These are phyloP conservation scores for Rubia tinctorum DNA, from an alignment of 305 asterid genomes.

Conservation along the genomic window DNA sequence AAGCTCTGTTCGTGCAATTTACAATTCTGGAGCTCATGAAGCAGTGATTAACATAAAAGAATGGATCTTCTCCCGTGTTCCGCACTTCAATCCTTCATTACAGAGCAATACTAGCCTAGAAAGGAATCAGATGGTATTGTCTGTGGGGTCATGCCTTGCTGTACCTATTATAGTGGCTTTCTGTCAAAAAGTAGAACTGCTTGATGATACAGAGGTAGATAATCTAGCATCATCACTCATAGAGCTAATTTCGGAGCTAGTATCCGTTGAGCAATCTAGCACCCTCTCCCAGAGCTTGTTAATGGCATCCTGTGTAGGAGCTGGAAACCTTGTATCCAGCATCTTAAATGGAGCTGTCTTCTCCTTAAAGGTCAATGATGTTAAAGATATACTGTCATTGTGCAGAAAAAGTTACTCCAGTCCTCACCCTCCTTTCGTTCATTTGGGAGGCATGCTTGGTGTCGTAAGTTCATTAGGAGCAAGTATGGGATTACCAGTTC, in stretches of 20 bases:
- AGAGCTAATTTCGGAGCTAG: conserved; percentile 58
- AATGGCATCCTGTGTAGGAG: conserved; percentile 86
- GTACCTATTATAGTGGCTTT: conserved; percentile 62
- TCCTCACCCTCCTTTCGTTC: conserved; percentile 61
- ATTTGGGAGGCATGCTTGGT: conserved; percentile 93
- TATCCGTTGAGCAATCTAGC: conserved; percentile 47
- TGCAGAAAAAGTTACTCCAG: conserved; percentile 62
- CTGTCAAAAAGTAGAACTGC: conserved; percentile 75
- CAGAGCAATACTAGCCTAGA: conserved; percentile 25
- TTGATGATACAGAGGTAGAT: conserved; percentile 60
- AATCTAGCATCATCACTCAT: conserved; percentile 44
- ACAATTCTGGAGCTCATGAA: conserved; percentile 67
- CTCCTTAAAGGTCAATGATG: conserved; percentile 49
- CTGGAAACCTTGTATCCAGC: conserved; percentile 69
- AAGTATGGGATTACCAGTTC: conserved; percentile 59
- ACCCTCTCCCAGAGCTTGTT: conserved; percentile 62
- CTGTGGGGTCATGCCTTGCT: conserved; percentile 83
- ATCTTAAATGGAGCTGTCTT: conserved; percentile 54
- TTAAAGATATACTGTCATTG: conserved; percentile 52
- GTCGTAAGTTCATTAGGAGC: conserved; percentile 84
- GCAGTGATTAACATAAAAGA: conserved; percentile 62
- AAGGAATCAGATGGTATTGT: conserved; percentile 35
- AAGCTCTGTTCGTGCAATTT: conserved; percentile 70
- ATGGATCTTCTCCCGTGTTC: conserved; percentile 67
- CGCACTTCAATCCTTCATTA: conserved; percentile 31